Conservation (phyloP, 371 early-diverging fungal genomes). For the Batrachochytrium dendrobatidis region DNA sequence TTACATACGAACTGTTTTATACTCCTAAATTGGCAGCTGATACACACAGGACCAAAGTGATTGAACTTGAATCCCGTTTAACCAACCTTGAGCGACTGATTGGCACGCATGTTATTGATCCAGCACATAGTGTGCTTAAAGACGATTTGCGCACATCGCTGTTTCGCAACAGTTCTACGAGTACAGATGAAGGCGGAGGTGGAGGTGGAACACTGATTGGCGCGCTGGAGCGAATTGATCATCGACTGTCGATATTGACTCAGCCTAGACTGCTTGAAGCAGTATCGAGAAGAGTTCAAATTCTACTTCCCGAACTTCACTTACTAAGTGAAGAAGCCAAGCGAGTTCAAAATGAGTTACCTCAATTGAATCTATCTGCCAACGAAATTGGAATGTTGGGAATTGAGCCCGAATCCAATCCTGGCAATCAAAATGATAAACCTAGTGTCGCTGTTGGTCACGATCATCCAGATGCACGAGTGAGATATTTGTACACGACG, state of each 20-base stretch:
- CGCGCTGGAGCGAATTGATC: constrained; percentile 67
- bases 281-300: constrained; percentile 62
- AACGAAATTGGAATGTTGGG: not conserved
- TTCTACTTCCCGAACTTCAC: constrained; percentile 64
- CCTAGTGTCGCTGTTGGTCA: not conserved
- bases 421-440: not conserved
- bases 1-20: constrained; percentile 73
- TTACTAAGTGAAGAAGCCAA: constrained; percentile 57
- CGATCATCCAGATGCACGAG: constrained; percentile 16
- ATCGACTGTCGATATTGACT: constrained; percentile 65
- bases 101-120: constrained; percentile 49
- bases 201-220: constrained; percentile 49
- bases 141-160: constrained; percentile 18
- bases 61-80: constrained; percentile 71
- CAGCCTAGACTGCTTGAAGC: constrained; percentile 75
- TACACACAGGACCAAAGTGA: constrained; percentile 51
- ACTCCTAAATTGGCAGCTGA: constrained; percentile 59
- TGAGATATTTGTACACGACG: constrained; percentile 63
- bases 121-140: constrained; percentile 2
- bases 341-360: constrained; percentile 19
- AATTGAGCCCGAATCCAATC: not conserved
- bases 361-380: not conserved
- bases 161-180: constrained; percentile 16
- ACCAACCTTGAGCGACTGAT: constrained; percentile 69
- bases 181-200: too few species aligned